A percentile compares a stretch with the other conserved stretches of the same genome.
Evolutionary conservation across 2,329 filamentous ascomycete species (phyloP).

Genomic region (Trichoderma citrinoviride): DNA sequence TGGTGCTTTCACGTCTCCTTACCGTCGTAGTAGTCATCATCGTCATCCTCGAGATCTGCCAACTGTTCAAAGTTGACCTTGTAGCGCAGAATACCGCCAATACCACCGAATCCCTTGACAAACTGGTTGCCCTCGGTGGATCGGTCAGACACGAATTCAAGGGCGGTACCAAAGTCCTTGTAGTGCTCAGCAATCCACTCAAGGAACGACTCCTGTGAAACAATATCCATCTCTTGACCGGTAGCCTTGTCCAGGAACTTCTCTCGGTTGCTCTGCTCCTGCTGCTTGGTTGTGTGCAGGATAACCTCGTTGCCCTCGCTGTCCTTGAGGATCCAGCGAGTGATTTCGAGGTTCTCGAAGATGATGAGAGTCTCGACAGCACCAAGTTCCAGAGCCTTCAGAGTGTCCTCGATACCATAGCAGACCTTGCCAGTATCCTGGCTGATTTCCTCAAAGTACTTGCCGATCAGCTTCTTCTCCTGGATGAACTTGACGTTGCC

Average conservation of each 20-base stretch:
- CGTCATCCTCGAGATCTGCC: constrained; percentile 78
- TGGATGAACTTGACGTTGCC: constrained; percentile 99
- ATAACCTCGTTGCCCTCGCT: constrained; percentile 69
- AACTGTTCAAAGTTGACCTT: constrained; percentile 99
- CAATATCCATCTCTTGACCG: constrained; percentile 94
- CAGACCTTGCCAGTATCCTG: constrained; percentile 96
- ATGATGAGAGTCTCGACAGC: constrained; percentile 94
- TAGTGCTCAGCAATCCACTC: constrained; percentile 99
- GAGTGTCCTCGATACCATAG: constrained; percentile 95
- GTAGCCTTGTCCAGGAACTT: constrained; percentile 95
- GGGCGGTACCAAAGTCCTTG: constrained; percentile 91
- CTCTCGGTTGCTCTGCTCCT: constrained; percentile 68
- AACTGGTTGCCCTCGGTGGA: constrained; percentile 99
- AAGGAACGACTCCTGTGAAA: constrained; percentile 87
- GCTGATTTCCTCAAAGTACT: constrained; percentile 98
- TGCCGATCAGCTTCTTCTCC: constrained; percentile 99
- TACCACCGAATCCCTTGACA: constrained; percentile 98
- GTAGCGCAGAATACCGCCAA: constrained; percentile 95
- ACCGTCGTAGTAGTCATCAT: constrained; percentile 89
- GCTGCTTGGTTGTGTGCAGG: constrained; percentile 80
- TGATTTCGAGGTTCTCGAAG: constrained; percentile 95
- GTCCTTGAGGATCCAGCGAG: constrained; percentile 83
- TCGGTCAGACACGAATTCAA: constrained; percentile 96
- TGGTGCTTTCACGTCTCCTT: constrained; percentile 24
- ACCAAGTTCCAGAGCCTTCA: constrained; percentile 94